Conservation (phyloP, 1,284 basidiomycete genomes). For the Austropuccinia psidii region DNA sequence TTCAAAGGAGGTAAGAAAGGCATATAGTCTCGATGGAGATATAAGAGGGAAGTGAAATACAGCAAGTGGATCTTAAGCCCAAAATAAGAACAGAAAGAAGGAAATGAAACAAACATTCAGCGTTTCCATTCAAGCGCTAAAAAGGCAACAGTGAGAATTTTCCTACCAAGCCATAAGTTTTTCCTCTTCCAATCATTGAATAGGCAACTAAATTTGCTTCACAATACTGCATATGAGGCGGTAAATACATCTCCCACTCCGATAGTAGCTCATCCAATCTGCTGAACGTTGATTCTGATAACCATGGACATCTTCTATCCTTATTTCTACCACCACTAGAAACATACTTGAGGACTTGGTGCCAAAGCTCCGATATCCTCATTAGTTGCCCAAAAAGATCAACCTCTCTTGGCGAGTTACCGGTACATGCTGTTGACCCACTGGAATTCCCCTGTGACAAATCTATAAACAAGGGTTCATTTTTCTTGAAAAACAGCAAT, state of each 20-base stretch:
- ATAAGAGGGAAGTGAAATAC: constrained; percentile 37
- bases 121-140: constrained; percentile 27
- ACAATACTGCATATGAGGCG: constrained; percentile 37
- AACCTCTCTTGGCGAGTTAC: background rate
- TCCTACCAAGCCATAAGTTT: constrained; percentile 20
- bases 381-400: constrained; percentile 36
- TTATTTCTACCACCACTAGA: constrained; percentile 39
- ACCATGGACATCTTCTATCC: constrained; percentile 40
- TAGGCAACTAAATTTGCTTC: constrained; percentile 40
- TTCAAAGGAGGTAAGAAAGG: constrained; percentile 40
- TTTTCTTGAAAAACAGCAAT: background rate
- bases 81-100: background rate
- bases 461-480: constrained; percentile 12
- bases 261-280: constrained; percentile 36
- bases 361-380: constrained; percentile 41
- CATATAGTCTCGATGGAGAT: constrained; percentile 42
- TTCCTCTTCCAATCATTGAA: constrained; percentile 36
- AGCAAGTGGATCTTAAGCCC: constrained; percentile 38
- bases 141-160: constrained; percentile 1
- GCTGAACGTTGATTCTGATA: constrained; percentile 39
- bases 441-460: too few species aligned
- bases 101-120: background rate
- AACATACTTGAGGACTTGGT: constrained; percentile 39
- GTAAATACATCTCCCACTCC: constrained; percentile 37
- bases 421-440: too few species aligned